Evolutionary conservation across 1,139 yeast genomes (phyloP), one percentile per base, ranked within the genome.

Genomic region (Suhomyces bokatorum): DNA sequence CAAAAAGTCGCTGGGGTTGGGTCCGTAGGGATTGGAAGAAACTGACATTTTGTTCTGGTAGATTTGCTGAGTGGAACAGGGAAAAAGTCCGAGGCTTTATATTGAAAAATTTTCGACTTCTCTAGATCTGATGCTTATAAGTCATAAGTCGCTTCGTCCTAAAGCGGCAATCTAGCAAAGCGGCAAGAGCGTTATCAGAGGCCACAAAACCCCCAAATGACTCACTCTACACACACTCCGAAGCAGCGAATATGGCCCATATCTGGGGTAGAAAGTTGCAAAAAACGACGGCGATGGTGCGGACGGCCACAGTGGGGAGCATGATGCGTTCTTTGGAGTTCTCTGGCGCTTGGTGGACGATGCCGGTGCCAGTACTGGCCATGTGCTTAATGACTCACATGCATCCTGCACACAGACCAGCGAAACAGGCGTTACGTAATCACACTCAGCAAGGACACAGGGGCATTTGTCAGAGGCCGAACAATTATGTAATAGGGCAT

Each of bases 1-100:
- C 45, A 78, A 65, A 54, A 62, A 78, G 60, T 78, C 83, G 30
- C 79, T 71, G n/a, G 83, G 83, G 55, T 78, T 77, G 40, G 83
- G 81, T 6, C 82, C 83, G 54, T 78, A 78, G 34, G 83, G 83
- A 56, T 78, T 78, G 38, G 57, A 52, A 26, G 49, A 29, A 34
- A 41, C 50, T 26, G 55, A 48, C 55, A 51, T 51, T 16, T 28
- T 45, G 22, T 15, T 32, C 31, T 27, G 39, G 38, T 30, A 17
- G n/a, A 28, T 36, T 16, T 32, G n/a, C 5, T 27, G 10, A n/a
- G 14, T 26, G 28, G 24, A 17, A 12, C n/a, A 17, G 11, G 24
- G 30, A 24, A 36, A 26, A 31, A 43, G 39, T 40, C 43, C 43
- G 43, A 40, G 26, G 28, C 43, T 40, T 40, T 40, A 40, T 40